phyloP scores from a whole-genome alignment of 768 basidiomycete genomes.

The Udeniomyces megalosporus region DNA sequence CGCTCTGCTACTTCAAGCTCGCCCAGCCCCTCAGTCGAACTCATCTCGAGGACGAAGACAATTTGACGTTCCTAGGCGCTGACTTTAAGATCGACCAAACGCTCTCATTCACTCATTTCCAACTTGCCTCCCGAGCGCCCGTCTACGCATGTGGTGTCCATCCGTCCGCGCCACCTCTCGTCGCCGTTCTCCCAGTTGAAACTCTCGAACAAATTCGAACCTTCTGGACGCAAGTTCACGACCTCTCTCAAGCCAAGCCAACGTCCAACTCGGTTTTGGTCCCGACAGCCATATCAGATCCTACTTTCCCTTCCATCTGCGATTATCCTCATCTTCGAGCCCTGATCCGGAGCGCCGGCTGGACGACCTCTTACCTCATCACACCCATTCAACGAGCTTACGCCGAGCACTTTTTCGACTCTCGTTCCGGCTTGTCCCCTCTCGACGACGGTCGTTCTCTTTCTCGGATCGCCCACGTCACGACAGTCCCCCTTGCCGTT shows the following conservation, averaged over 20 bases:
- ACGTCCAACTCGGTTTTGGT: neutral
- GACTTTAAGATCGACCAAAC: neutral
- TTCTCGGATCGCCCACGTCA: neutral
- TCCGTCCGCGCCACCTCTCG: neutral
- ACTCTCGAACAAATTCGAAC: neutral
- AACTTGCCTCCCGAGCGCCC: neutral
- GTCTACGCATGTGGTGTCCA: neutral
- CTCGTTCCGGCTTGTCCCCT: neutral
- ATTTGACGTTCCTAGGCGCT: neutral
- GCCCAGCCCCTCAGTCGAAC: neutral
- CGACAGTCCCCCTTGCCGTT: neutral
- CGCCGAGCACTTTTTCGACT: neutral
- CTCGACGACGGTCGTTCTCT: neutral
- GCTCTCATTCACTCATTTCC: conserved; percentile 2
- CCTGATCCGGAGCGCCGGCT: neutral
- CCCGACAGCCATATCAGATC: neutral
- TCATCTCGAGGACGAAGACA: neutral
- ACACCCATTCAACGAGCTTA: neutral
- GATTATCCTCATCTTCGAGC: neutral
- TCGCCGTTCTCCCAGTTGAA: neutral
- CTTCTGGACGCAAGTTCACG: neutral
- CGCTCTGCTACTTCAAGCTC: conserved; percentile 1
- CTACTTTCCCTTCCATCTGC: neutral
- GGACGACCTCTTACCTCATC: neutral
- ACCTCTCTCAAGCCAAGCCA: neutral